Evolutionary conservation across 1,139 yeast species (phyloP).

Genomic region (Geotrichum candidum): DNA sequence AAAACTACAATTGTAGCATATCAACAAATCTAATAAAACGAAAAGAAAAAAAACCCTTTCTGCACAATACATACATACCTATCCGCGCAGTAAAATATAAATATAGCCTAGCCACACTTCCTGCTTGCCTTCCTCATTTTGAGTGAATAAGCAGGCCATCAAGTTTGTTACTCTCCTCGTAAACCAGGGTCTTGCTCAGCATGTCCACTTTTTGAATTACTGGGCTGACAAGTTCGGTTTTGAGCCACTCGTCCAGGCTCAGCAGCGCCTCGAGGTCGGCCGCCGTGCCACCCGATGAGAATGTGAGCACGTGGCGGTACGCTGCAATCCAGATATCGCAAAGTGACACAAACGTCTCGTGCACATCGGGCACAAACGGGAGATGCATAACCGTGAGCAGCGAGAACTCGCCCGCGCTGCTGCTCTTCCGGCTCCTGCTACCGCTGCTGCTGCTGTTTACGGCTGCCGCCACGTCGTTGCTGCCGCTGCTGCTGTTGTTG

Average conservation of each 20-base stretch:
- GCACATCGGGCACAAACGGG: slow-evolving; percentile 31
- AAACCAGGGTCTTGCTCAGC: slow-evolving; percentile 24
- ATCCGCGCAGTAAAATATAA: background rate
- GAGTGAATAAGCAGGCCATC: slow-evolving; percentile 25
- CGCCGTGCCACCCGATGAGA: slow-evolving; percentile 14
- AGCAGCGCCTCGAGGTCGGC: slow-evolving; percentile 16
- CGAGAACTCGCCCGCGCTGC: slow-evolving; percentile 19
- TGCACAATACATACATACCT: background rate
- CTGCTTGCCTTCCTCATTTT: background rate
- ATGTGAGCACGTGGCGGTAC: slow-evolving; percentile 23
- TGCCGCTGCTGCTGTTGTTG: background rate
- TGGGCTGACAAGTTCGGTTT: slow-evolving; percentile 26
- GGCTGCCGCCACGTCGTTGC: background rate
- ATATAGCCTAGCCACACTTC: no score
- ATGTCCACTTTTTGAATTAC: slow-evolving; percentile 29
- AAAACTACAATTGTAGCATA: background rate
- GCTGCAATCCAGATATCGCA: slow-evolving; percentile 29
- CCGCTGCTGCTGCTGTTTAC: background rate
- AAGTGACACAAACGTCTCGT: slow-evolving; percentile 29
- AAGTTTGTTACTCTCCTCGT: slow-evolving; percentile 27
- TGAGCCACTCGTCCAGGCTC: slow-evolving; percentile 28
- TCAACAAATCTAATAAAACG: background rate
- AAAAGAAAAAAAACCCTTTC: background rate
- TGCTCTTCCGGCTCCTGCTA: background rate
- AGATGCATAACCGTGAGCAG: slow-evolving; percentile 26